Percentiles rank a stretch among this genome's conserved stretches.
Conservation (phyloP, 2,329 filamentous ascomycete genomes). For the Epichloe typhina region DNA sequence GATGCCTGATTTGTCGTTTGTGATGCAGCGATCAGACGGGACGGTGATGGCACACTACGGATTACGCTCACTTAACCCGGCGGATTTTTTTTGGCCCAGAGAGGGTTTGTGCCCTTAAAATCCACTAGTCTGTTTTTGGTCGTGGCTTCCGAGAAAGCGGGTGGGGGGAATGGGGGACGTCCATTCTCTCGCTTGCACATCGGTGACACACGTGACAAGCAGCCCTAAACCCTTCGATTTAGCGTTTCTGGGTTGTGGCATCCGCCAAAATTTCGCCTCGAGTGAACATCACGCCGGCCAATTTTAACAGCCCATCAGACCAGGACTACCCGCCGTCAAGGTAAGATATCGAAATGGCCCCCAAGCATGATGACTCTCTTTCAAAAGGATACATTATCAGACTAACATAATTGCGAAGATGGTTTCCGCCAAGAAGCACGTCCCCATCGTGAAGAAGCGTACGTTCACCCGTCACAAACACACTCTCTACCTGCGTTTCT, state of each 20-base stretch:
- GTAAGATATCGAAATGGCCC: constrained; percentile 13
- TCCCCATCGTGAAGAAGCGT: constrained; percentile 99
- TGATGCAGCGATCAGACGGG: constrained; percentile 6
- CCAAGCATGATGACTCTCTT: background rate
- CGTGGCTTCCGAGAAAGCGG: background rate
- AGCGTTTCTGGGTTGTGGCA: constrained; percentile 15
- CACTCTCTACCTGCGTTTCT: background rate
- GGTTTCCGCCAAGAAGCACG: constrained; percentile 98
- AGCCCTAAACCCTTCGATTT: constrained; percentile 23
- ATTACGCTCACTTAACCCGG: background rate
- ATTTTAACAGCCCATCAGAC: constrained; percentile 21
- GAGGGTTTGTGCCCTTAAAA: constrained; percentile 22
- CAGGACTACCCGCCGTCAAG: constrained; percentile 28
- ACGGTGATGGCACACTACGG: constrained; percentile 1
- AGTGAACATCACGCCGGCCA: constrained; percentile 22
- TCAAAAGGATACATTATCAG: background rate
- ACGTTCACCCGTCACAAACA: constrained; percentile 36
- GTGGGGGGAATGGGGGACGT: background rate
- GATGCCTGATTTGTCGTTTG: constrained; percentile 31
- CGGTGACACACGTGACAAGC: constrained; percentile 15
- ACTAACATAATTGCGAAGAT: constrained; percentile 47
- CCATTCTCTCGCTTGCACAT: background rate
- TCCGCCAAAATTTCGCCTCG: constrained; percentile 23
- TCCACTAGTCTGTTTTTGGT: constrained; percentile 14
- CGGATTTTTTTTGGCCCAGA: constrained; percentile 11